Conservation (phyloP, 2,329 filamentous ascomycete genomes). For the Penicillium sp. region DNA sequence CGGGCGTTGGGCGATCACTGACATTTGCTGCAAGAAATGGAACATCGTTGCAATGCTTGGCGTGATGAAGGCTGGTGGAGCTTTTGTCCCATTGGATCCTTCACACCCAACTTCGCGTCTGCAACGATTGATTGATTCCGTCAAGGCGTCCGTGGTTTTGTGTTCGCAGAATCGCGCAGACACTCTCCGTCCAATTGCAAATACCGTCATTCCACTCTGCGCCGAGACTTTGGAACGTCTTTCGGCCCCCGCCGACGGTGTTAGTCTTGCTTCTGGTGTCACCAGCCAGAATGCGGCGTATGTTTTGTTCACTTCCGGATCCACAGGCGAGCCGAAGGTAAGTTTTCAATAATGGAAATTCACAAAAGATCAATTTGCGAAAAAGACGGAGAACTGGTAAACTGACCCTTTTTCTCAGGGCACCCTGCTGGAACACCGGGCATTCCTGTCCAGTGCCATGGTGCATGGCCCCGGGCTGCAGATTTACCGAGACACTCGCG, state of each 20-base stretch:
- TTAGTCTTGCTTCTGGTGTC: constrained; percentile 21
- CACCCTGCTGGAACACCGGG: constrained; percentile 57
- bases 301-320: constrained; percentile 56
- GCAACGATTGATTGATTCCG: constrained; percentile 29
- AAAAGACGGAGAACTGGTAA: too few species aligned
- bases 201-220: constrained; percentile 29
- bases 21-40: constrained; percentile 33
- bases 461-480: constrained; percentile 48
- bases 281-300: constrained; percentile 42
- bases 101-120: constrained; percentile 36
- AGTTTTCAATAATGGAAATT: constrained; percentile 5
- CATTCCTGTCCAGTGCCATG: constrained; percentile 52
- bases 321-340: constrained; percentile 51
- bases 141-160: constrained; percentile 31
- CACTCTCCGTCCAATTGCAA: constrained; percentile 18
- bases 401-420: constrained; percentile 40
- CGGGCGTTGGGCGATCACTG: constrained; percentile 7
- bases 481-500: constrained; percentile 50
- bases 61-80: constrained; percentile 41
- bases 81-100: constrained; percentile 40
- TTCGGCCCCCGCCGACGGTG: constrained; percentile 11
- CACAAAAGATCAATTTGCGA: too few species aligned
- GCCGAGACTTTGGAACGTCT: constrained; percentile 22
- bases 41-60: constrained; percentile 39
- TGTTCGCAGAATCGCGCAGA: constrained; percentile 28